phyloP scores from a whole-genome alignment of 805 yeast genomes.

The Saturnispora quitensis region DNA sequence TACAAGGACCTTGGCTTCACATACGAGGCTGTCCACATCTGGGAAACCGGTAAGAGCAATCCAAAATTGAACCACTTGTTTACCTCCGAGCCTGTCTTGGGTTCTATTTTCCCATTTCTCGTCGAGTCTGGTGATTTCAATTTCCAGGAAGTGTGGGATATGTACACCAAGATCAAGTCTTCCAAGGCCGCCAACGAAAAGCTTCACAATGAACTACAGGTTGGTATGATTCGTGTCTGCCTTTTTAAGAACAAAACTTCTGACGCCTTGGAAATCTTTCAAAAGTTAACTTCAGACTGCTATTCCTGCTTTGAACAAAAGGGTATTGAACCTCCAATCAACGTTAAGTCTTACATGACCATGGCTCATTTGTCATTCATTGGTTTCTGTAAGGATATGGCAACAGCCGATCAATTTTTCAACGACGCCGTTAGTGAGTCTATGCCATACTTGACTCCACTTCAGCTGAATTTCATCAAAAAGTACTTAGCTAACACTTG shows the following conservation, averaged over 20 bases:
- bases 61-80: conserved; percentile 35
- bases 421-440: conserved; percentile 60
- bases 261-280: conserved; percentile 57
- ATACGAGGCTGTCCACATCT: conserved; percentile 56
- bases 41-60: conserved; percentile 56
- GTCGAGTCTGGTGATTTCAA: conserved; percentile 49
- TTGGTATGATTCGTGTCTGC: conserved; percentile 69
- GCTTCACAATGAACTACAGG: conserved; percentile 41
- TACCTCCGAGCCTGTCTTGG: conserved; percentile 57
- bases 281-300: conserved; percentile 45
- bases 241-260: conserved; percentile 54
- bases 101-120: conserved; percentile 59
- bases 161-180: conserved; percentile 35
- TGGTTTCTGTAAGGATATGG: conserved; percentile 65
- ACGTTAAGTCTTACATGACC: conserved; percentile 45
- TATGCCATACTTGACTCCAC: conserved; percentile 62
- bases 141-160: conserved; percentile 50
- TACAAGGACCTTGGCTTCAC: conserved; percentile 52
- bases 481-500: conserved; percentile 54
- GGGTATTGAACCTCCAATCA: conserved; percentile 27
- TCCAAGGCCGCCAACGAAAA: conserved; percentile 26
- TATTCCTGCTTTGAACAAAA: conserved; percentile 28
- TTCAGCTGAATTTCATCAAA: conserved; percentile 67
- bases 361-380: conserved; percentile 73
- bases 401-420: conserved; percentile 64